A percentile compares a stretch with the other conserved stretches of the same genome.
Evolutionary conservation across 2,329 filamentous ascomycete species (phyloP).

Genomic region (Phaeosphaeriaceae sp.): DNA sequence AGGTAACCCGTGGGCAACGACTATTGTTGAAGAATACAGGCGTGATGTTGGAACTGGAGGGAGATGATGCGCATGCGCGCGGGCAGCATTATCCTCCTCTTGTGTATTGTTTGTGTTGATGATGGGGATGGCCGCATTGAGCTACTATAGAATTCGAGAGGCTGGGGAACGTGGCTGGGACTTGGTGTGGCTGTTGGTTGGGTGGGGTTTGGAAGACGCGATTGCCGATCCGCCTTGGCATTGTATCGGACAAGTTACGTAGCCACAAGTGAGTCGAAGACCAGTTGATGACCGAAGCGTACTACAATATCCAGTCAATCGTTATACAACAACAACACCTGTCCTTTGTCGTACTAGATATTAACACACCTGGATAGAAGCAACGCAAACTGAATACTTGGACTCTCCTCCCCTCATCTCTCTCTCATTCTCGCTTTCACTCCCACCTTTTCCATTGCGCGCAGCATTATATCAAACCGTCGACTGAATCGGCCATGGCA

Average conservation of each 20-base stretch:
- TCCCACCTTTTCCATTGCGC: background rate
- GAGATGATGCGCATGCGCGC: conserved; percentile 14
- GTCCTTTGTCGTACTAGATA: background rate
- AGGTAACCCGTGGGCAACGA: background rate
- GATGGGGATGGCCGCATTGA: conserved; percentile 5
- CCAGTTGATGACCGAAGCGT: conserved; percentile 6
- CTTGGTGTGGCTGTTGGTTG: conserved; percentile 13
- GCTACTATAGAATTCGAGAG: conserved; percentile 19
- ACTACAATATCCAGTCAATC: background rate
- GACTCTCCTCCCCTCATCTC: too few relatives aligned
- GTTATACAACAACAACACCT: background rate
- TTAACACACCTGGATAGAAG: background rate
- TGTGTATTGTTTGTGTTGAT: conserved; percentile 2
- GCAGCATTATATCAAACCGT: too few relatives aligned
- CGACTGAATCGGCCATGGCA: conserved; percentile 48
- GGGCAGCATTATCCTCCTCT: conserved; percentile 13
- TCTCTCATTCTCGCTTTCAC: background rate
- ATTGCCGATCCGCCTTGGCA: conserved; percentile 13
- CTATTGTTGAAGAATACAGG: conserved; percentile 7
- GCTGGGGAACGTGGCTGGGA: conserved; percentile 36
- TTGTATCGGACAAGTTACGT: conserved; percentile 35
- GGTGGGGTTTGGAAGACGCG: too few relatives aligned
- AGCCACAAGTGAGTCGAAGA: conserved; percentile 25
- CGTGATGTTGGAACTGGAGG: background rate
- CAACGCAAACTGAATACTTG: too few relatives aligned